phyloP scores from a whole-genome alignment of 352 stramenopile genomes.

The Paralagenidium karlingii region DNA sequence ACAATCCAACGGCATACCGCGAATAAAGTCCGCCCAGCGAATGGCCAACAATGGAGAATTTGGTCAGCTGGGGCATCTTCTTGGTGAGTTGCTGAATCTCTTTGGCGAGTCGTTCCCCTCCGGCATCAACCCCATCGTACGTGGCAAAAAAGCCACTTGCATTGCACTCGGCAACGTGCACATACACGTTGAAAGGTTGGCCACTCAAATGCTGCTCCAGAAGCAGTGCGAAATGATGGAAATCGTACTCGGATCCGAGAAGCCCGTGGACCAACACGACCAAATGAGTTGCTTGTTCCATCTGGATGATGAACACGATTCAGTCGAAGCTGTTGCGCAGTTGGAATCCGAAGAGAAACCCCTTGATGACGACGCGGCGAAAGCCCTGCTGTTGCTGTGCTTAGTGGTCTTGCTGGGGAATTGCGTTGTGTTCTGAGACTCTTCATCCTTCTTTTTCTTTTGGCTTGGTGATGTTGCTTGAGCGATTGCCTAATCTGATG shows the following conservation, averaged over 20 bases:
- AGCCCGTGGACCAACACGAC: slow-evolving; percentile 65
- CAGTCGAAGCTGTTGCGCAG: no score
- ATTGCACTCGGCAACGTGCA: slow-evolving; percentile 36
- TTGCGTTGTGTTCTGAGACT: no score
- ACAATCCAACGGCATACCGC: slow-evolving; percentile 58
- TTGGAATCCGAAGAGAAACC: no score
- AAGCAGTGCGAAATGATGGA: slow-evolving; percentile 34
- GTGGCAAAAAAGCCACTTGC: slow-evolving; percentile 48
- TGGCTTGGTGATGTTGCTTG: no score
- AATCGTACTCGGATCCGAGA: slow-evolving; percentile 49
- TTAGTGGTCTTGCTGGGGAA: no score
- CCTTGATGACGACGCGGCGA: no score
- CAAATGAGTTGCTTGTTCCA: slow-evolving; percentile 28
- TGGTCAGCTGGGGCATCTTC: slow-evolving; percentile 41
- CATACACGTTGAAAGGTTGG: slow-evolving; percentile 21
- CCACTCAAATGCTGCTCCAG: slow-evolving; percentile 27
- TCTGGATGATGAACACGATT: no score
- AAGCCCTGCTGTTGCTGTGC: no score
- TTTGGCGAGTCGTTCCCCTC: slow-evolving; percentile 50
- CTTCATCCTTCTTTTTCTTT: no score
- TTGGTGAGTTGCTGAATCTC: slow-evolving; percentile 39
- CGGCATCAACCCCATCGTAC: slow-evolving; percentile 61
- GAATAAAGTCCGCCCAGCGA: slow-evolving; percentile 70
- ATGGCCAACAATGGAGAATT: slow-evolving; percentile 66
- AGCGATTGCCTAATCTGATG: no score